phyloP scores from a whole-genome alignment of 1,284 basidiomycete species.

The Flammula alnicola region DNA sequence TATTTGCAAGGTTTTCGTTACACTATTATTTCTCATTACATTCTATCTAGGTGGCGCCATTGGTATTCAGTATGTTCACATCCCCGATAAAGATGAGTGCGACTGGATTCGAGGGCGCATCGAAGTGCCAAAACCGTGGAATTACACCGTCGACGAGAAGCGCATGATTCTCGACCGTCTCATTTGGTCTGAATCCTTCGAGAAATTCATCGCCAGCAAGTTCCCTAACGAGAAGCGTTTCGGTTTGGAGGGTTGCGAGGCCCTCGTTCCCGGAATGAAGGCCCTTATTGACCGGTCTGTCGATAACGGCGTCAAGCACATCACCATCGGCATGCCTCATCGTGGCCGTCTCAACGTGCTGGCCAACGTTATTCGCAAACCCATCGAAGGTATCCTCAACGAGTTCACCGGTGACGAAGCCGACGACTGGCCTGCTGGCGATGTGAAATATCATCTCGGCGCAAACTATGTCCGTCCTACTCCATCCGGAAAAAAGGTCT shows the following conservation, averaged over 20 bases:
- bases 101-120: slow-evolving; percentile 99
- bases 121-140: slow-evolving; percentile 98
- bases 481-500: slow-evolving; percentile 97
- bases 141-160: slow-evolving; percentile 98
- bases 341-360: slow-evolving; percentile 98
- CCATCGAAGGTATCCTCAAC: slow-evolving; percentile 97
- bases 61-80: slow-evolving; percentile 98
- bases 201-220: slow-evolving; percentile 98
- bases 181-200: slow-evolving; percentile 99
- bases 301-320: slow-evolving; percentile 92
- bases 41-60: slow-evolving; percentile 78
- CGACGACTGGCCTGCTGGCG: slow-evolving; percentile 87
- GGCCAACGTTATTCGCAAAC: slow-evolving; percentile 98
- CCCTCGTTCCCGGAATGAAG: slow-evolving; percentile 99
- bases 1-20: slow-evolving; percentile 15
- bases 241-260: slow-evolving; percentile 98
- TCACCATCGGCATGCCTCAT: slow-evolving; percentile 99
- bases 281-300: slow-evolving; percentile 98
- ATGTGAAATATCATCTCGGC: slow-evolving; percentile 99
- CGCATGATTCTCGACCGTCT: slow-evolving; percentile 98
- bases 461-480: slow-evolving; percentile 99
- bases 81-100: slow-evolving; percentile 97
- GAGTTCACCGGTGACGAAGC: slow-evolving; percentile 84
- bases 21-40: slow-evolving; percentile 11
- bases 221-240: slow-evolving; percentile 99